Evolutionary conservation across 2,329 filamentous ascomycete genomes (phyloP).

Genomic region (Aspergillus tanneri): DNA sequence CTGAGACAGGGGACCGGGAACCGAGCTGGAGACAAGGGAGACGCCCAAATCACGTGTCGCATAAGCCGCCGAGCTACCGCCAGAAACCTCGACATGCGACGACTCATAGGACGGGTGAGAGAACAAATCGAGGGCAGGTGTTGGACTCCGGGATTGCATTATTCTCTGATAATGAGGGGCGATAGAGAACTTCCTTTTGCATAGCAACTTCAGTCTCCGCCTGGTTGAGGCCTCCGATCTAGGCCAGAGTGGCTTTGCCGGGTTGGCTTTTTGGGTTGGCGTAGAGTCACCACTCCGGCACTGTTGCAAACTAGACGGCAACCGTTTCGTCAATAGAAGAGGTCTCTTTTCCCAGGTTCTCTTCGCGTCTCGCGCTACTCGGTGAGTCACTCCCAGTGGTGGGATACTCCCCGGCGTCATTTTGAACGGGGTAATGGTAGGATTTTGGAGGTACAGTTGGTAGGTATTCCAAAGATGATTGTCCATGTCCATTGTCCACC

Average conservation of each 20-base stretch:
- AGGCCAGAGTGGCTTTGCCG: conserved; percentile 51
- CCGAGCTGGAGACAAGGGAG: conserved; percentile 44
- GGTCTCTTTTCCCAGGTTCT: conserved; percentile 57
- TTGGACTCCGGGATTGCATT: conserved; percentile 60
- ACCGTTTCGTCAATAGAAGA: conserved; percentile 27
- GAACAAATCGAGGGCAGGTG: conserved; percentile 51
- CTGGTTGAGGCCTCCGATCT: conserved; percentile 59
- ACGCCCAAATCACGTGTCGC: conserved; percentile 47
- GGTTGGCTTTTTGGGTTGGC: conserved; percentile 39
- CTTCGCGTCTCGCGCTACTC: conserved; percentile 61
- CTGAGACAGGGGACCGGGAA: conserved; percentile 38
- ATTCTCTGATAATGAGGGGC: conserved; percentile 65
- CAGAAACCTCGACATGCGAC: conserved; percentile 23
- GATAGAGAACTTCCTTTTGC: conserved; percentile 61
- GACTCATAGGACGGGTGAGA: conserved; percentile 30
- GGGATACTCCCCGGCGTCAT: conserved; percentile 63
- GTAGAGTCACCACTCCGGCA: conserved; percentile 51
- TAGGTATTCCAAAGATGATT: conserved; percentile 66
- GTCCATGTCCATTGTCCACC: conserved; percentile 64
- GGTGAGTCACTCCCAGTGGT: conserved; percentile 63
- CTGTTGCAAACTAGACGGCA: conserved; percentile 27
- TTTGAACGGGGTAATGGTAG: conserved; percentile 66
- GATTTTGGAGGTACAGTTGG: conserved; percentile 64
- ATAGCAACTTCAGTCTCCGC: conserved; percentile 58
- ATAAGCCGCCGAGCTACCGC: conserved; percentile 35